Evolutionary conservation across 352 stramenopile genomes (phyloP), one percentile per base, ranked within the genome.

Genomic region (Globisporangium mamillatum): DNA sequence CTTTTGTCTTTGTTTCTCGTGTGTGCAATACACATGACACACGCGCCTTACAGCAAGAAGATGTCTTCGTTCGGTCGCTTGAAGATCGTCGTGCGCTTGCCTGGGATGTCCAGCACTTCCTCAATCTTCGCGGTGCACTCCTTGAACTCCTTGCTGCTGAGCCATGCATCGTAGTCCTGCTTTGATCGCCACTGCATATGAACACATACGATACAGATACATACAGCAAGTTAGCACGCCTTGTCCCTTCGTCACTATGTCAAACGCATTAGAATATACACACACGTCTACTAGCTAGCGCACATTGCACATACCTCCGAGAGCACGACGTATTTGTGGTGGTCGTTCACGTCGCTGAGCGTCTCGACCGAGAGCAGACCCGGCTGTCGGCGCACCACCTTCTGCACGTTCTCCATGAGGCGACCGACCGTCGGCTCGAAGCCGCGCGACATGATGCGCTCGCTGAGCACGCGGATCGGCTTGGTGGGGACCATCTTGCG

Each of bases 311-410:
- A 58, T 63, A 94, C 87, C 82, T 95, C 84, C 1, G 88, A 95
- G 29, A 95, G 64, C 61, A 95, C 78, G 29, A 95, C 84, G 65
- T 93, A 95, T 77, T 94, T 95, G 75, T 95, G 88, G 70, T 95
- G 88, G 60, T 95, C 82, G 62, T 92, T 86, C 63, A 90, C 69
- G 48, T 95, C 88, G 63, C 81, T 88, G 69, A 95, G 74, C 58
- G 88, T 92, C 73, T 95, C 86, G 32, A 95, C 68, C 34, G 86
- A 94, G 59, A 95, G 70, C 38, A 95, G 67, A 9, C 88, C 88
- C 4, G 88, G 88, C 72, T 94, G 86, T 57, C 80, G 76, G 34
- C 75, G 74, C 73, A 95, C 88, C 32, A 92, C 87, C 18, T 82
- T 82, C 62, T 93, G 77, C 29, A 95, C 86, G 41, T 90, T 89